A percentile compares a stretch with the other conserved stretches of the same genome.
These are phyloP conservation scores for Climacium dendroides DNA, from an alignment of 225 moss, liverwort and hornwort genomes.

Conservation along the genomic window DNA sequence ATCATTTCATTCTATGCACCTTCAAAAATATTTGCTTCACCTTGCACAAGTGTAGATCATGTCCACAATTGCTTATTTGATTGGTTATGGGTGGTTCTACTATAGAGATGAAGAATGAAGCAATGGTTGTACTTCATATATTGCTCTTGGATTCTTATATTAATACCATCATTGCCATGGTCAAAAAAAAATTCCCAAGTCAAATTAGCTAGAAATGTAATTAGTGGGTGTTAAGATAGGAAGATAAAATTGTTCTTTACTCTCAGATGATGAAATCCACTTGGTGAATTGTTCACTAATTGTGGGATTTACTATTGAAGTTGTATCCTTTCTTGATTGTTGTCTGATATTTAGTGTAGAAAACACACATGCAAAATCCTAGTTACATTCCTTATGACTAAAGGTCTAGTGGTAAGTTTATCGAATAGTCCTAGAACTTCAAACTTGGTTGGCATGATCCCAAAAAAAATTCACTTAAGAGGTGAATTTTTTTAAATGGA, in stretches of 20 bases:
- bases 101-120: no score
- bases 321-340: not conserved
- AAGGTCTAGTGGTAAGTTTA: not conserved
- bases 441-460: not conserved
- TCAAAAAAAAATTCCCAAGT: not conserved
- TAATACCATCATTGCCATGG: not conserved
- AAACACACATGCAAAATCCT: not conserved
- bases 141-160: no score
- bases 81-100: no score
- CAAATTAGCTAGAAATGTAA: not conserved
- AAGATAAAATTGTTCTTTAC: not conserved
- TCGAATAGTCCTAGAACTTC: not conserved
- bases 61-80: no score
- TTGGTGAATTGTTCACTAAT: accelerated
- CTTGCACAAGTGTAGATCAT: no score
- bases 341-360: no score
- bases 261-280: not conserved
- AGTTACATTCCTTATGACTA: not conserved
- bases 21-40: no score
- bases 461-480: no score
- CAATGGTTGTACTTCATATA: no score
- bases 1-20: no score
- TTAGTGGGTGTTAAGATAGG: not conserved
- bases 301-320: not conserved
- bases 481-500: no score